phyloP scores from a whole-genome alignment of 441 rosid species.

The Bruguiera hainesii region DNA sequence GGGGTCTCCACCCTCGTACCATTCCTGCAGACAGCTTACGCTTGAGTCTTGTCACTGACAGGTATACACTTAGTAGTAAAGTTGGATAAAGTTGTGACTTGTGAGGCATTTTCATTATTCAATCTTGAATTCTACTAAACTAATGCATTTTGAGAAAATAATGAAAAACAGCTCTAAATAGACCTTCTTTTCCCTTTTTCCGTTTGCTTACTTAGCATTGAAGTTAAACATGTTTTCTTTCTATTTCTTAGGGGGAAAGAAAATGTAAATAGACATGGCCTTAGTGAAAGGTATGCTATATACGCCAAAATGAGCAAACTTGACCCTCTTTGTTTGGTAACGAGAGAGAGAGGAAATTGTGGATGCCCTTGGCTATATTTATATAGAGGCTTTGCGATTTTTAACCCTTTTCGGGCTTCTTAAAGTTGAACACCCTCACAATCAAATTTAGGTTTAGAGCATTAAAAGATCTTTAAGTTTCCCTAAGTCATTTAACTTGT shows the following conservation, averaged over 20 bases:
- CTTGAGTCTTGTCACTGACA: constrained; percentile 68
- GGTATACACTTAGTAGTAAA: constrained; percentile 40
- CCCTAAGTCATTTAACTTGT: background rate
- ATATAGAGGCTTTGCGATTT: background rate
- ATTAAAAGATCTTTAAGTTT: background rate
- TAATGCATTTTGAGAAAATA: background rate
- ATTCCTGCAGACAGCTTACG: constrained; percentile 71
- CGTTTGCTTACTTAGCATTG: constrained; percentile 15
- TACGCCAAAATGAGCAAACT: constrained; percentile 5
- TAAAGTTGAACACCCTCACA: background rate
- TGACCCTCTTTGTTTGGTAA: background rate
- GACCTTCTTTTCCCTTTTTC: constrained; percentile 7
- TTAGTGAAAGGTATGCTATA: background rate
- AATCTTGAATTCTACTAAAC: too few species aligned
- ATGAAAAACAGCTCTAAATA: background rate
- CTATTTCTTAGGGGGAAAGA: background rate
- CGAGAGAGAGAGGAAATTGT: background rate
- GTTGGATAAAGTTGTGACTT: background rate
- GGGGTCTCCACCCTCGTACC: constrained; percentile 66
- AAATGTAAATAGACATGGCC: background rate
- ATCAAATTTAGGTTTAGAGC: constrained; percentile 1
- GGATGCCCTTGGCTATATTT: background rate
- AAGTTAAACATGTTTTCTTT: constrained; percentile 7
- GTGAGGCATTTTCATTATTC: too few species aligned
- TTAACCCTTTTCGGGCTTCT: background rate